Percentiles rank a stretch among this genome's conserved stretches.
phyloP scores from a whole-genome alignment of 1,284 basidiomycete species.

The Trichosporon faecale region DNA sequence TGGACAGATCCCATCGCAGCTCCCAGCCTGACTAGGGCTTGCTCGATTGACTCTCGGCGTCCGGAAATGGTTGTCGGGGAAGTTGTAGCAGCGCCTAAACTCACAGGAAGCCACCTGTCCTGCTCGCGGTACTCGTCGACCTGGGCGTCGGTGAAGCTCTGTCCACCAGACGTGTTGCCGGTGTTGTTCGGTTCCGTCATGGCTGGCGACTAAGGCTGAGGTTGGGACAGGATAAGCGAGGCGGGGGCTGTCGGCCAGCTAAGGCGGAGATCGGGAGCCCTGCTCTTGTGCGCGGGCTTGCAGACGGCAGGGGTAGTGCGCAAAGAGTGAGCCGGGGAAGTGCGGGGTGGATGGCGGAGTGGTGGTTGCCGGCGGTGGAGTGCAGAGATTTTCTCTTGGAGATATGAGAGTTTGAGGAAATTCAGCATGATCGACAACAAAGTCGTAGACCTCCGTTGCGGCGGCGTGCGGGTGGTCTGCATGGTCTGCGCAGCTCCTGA shows the following conservation, averaged over 20 bases:
- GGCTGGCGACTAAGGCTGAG: not conserved
- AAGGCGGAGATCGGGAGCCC: not conserved
- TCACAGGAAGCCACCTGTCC: conserved; percentile 81
- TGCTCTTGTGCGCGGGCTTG: not conserved
- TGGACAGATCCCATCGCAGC: not conserved
- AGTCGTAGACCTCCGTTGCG: not conserved
- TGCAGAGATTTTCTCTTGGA: not conserved
- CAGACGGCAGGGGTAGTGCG: not conserved
- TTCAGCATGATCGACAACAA: conserved; percentile 4
- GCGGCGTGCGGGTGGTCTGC: not conserved
- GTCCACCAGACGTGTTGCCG: not conserved
- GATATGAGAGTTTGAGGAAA: conserved; percentile 7
- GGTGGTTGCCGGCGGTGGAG: not conserved
- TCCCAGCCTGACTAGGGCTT: too few species aligned
- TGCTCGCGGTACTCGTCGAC: conserved; percentile 88
- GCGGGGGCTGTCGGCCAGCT: not conserved
- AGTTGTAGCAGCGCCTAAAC: conserved; percentile 42
- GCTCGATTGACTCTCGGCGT: not conserved
- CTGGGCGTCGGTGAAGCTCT: conserved; percentile 75
- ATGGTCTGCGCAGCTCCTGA: not conserved
- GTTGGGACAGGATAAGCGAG: conserved; percentile 3
- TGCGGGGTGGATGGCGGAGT: not conserved
- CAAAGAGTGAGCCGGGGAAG: not conserved
- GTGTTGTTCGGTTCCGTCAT: conserved; percentile 6
- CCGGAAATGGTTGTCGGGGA: too few species aligned